Base-by-base conservation (phyloP, 2,329 filamentous ascomycete species). In the Aspergillus hortae region DNA sequence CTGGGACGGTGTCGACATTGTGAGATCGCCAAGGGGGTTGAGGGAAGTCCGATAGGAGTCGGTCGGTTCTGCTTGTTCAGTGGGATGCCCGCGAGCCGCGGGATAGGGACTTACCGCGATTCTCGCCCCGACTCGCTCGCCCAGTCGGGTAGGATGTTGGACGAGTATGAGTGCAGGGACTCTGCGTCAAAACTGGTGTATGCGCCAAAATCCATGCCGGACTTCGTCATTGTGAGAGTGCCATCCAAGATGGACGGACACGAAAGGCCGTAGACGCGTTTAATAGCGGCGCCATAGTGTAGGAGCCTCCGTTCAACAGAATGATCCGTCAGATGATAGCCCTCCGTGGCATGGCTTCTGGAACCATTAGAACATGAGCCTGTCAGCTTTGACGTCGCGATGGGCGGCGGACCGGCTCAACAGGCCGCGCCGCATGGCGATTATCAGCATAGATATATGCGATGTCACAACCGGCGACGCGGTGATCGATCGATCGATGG, bases 11-110 rank as follows among this genome's bases (percentile, higher is more conserved):
- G 14, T 42, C 38, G 12, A 61, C 42, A 15, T 52, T 55, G 25
- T 56, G 52, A 4, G 50, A 6, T 7, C 51, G 52, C 15, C n/a
- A 57, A 1, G 63, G 63, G 3, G 62, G 63, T 4, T 54, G 57
- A 17, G 63, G 62, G 17, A 66, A 66, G 43, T 57, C 58, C 5
- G 60, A 53, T 17, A 64, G 54, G 12, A 66, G 51, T 46, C 56
- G 52, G 14, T 56, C 57, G 47, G 52, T 65, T 66, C 53, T 48
- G 32, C 6, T 45, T 38, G 43, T 23, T 42, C 5, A 41, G 23
- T 42, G 15, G 33, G 11, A 36, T 36, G 33, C 12, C 4, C 3
- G 14, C 17, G 17, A 36, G 7, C 14, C 33, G n/a, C 7, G n/a
- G 35, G 19, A 3, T 10, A 30, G 25, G 36, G 21, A 25, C 46